Percentiles rank a stretch among this genome's conserved stretches.
phyloP scores from a whole-genome alignment of 192 early-diverging fungal genomes.

The Rhizoclosmatium globosum region DNA sequence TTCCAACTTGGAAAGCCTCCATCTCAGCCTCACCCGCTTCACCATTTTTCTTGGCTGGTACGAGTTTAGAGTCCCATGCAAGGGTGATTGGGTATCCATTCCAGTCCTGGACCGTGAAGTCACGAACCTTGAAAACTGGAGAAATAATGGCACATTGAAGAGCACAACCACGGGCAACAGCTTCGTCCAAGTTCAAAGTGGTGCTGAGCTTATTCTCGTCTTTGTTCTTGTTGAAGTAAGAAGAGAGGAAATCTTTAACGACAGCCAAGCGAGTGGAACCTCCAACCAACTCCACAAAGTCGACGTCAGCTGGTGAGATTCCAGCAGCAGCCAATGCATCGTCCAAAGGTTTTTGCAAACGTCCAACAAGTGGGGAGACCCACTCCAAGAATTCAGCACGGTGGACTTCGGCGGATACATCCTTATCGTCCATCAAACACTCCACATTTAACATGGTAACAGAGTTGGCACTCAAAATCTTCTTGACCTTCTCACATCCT shows the following conservation, averaged over 20 bases:
- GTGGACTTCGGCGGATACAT: constrained; percentile 85
- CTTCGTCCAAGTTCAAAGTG: constrained; percentile 98
- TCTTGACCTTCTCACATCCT: constrained; percentile 95
- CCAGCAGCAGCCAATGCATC: constrained; percentile 81
- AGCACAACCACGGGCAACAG: constrained; percentile 94
- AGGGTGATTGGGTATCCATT: constrained; percentile 90
- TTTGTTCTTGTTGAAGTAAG: constrained; percentile 79
- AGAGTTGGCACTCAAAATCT: constrained; percentile 92
- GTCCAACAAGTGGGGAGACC: constrained; percentile 73
- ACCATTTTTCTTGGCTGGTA: constrained; percentile 67
- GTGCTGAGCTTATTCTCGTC: constrained; percentile 73
- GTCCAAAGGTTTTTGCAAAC: constrained; percentile 76
- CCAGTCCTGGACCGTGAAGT: constrained; percentile 92
- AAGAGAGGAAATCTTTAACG: constrained; percentile 88
- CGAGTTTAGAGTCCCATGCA: constrained; percentile 73
- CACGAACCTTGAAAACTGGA: constrained; percentile 97
- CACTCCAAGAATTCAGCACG: constrained; percentile 88
- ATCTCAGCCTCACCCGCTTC: constrained; percentile 77
- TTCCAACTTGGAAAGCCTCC: constrained; percentile 87
- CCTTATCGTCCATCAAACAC: constrained; percentile 95
- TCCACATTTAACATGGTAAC: constrained; percentile 93
- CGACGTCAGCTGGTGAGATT: constrained; percentile 81
- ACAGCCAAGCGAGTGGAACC: constrained; percentile 93
- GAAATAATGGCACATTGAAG: constrained; percentile 97
- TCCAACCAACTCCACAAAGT: constrained; percentile 94